Evolutionary conservation across 2,329 filamentous ascomycete species (phyloP).

Genomic region (Aspergillus neotritici): DNA sequence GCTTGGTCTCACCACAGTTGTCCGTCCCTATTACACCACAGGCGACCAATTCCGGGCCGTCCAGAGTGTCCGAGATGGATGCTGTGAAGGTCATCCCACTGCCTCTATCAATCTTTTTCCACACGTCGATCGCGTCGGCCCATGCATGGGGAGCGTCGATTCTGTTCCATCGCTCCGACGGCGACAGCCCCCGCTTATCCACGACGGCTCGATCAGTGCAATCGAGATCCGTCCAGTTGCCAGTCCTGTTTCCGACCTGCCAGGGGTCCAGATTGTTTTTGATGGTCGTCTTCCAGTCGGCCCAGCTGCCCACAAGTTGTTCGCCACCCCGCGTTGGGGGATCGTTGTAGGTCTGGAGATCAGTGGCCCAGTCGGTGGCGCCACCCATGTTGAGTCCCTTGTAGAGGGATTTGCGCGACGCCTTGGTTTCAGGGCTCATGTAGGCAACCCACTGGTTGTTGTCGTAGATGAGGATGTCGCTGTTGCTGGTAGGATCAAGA

Average conservation of each 20-base stretch:
- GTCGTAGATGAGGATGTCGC: slow-evolving; percentile 28
- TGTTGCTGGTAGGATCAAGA: slow-evolving; percentile 12
- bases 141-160: too few relatives aligned
- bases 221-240: too few relatives aligned
- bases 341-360: slow-evolving; percentile 17
- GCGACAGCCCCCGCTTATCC: too few relatives aligned
- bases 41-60: background rate
- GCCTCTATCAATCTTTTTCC: background rate
- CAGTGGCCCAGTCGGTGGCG: slow-evolving; percentile 31
- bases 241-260: background rate
- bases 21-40: background rate
- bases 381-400: slow-evolving; percentile 23
- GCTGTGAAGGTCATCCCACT: background rate
- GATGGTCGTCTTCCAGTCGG: too few relatives aligned
- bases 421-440: slow-evolving; percentile 24
- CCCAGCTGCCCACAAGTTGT: too few relatives aligned
- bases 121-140: background rate
- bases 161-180: too few relatives aligned
- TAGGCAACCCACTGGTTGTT: slow-evolving; percentile 32
- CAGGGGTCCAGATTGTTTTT: too few relatives aligned
- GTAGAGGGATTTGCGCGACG: slow-evolving; percentile 15
- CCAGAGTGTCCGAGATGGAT: background rate
- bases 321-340: too few relatives aligned
- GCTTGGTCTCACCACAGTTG: background rate
- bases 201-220: too few relatives aligned